phyloP scores from a whole-genome alignment of 257 asterid species.

The Solanum virginianum region DNA sequence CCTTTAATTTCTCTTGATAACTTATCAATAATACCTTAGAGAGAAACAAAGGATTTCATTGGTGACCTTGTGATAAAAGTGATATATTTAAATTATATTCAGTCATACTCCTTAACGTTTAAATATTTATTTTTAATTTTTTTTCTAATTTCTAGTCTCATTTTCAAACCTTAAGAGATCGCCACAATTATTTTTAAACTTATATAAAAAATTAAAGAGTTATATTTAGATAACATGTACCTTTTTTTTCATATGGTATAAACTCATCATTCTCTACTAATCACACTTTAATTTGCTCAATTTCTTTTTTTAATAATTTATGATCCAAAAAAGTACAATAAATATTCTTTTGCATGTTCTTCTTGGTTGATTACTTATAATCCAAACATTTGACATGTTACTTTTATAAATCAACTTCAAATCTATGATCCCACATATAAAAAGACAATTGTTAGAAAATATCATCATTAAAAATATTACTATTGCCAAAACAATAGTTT shows the following conservation, averaged over 20 bases:
- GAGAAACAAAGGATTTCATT: background rate
- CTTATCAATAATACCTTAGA: too few relatives aligned
- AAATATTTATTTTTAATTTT: background rate
- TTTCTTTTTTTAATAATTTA: background rate
- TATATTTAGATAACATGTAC: background rate
- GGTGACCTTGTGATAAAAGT: background rate
- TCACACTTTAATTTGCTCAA: background rate
- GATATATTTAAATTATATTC: background rate
- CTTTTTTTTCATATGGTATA: background rate
- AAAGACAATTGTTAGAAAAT: background rate
- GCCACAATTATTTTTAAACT: background rate
- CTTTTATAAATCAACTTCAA: background rate
- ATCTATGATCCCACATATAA: background rate
- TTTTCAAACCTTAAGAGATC: background rate
- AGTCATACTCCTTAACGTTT: background rate
- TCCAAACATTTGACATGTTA: background rate
- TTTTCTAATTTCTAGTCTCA: background rate
- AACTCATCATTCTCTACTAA: background rate
- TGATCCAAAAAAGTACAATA: background rate
- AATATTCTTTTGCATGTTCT: background rate
- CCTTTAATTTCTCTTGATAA: too few relatives aligned
- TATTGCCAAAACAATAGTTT: background rate
- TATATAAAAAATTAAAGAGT: background rate
- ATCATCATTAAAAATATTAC: background rate
- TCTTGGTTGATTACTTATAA: background rate